phyloP scores from a whole-genome alignment of 2,329 filamentous ascomycete genomes.

The Diaporthe batatas region DNA sequence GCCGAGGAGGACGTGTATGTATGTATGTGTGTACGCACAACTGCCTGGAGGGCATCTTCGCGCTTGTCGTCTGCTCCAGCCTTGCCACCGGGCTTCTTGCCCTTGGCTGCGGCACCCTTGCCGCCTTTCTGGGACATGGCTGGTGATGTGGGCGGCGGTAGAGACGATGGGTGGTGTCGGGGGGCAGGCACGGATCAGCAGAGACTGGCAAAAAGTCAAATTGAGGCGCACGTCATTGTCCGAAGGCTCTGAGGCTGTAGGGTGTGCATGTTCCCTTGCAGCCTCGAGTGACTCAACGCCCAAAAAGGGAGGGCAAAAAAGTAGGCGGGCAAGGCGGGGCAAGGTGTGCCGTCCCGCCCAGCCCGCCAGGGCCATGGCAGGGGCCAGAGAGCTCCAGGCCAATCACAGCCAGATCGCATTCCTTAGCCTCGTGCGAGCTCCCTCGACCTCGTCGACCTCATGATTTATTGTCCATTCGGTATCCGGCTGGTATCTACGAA shows the following conservation, averaged over 20 bases:
- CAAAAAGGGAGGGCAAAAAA: constrained; percentile 32
- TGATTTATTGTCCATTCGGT: background rate
- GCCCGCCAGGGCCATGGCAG: constrained; percentile 30
- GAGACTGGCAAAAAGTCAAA: constrained; percentile 1
- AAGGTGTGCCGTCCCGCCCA: constrained; percentile 1
- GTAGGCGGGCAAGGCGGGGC: constrained; percentile 33
- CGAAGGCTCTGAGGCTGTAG: background rate
- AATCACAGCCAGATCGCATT: constrained; percentile 33
- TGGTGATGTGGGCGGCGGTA: background rate
- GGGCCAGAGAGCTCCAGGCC: constrained; percentile 1
- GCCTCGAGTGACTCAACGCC: constrained; percentile 32
- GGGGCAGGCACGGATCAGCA: background rate
- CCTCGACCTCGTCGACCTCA: background rate
- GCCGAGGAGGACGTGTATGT: constrained; percentile 44
- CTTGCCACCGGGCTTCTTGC: constrained; percentile 66
- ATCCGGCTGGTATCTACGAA: too few relatives aligned
- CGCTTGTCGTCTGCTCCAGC: constrained; percentile 65
- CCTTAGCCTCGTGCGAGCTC: constrained; percentile 16
- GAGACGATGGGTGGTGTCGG: background rate
- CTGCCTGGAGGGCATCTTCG: constrained; percentile 71
- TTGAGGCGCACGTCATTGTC: constrained; percentile 25
- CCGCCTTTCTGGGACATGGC: constrained; percentile 60
- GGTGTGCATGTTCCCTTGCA: background rate
- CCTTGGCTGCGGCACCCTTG: constrained; percentile 57
- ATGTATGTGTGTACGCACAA: constrained; percentile 58